Evolutionary conservation across 345 rosid species (phyloP).

Genomic region (Citrus australasica): DNA sequence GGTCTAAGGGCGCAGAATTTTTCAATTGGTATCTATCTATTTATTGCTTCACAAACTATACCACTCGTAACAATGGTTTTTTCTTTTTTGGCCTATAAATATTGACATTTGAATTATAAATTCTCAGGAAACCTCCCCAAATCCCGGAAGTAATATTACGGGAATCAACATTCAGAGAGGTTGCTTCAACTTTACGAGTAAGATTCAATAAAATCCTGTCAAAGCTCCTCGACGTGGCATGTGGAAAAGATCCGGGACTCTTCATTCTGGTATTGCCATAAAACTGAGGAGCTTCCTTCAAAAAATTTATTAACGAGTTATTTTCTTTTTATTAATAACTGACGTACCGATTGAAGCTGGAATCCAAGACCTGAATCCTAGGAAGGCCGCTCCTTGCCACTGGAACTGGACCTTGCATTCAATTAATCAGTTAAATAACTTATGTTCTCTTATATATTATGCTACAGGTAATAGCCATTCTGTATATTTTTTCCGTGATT

Average conservation of each 20-base stretch:
- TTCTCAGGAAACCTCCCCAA: conserved; percentile 52
- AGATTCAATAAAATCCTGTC: conserved; percentile 41
- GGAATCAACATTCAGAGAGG: conserved; percentile 39
- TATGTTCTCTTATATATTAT: background rate
- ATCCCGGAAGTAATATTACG: conserved; percentile 40
- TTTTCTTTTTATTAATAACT: background rate
- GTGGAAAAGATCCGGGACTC: conserved; percentile 56
- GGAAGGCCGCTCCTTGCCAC: background rate
- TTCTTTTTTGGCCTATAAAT: too few relatives aligned
- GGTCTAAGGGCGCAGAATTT: conserved; percentile 52
- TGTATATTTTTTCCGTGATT: conserved; percentile 62
- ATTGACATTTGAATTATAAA: background rate
- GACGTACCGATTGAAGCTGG: too few relatives aligned
- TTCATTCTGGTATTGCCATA: conserved; percentile 48
- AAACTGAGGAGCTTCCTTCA: background rate
- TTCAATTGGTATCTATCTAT: conserved; percentile 45
- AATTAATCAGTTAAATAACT: too few relatives aligned
- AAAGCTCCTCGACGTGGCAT: conserved; percentile 51
- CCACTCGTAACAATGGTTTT: background rate
- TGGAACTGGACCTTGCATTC: background rate
- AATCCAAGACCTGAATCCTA: too few relatives aligned
- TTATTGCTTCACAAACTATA: background rate
- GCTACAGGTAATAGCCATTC: conserved; percentile 39
- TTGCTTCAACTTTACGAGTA: conserved; percentile 40
- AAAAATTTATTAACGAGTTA: background rate